These are phyloP conservation scores for Mrakia frigida DNA, from an alignment of 768 basidiomycete species.

Conservation along the genomic window DNA sequence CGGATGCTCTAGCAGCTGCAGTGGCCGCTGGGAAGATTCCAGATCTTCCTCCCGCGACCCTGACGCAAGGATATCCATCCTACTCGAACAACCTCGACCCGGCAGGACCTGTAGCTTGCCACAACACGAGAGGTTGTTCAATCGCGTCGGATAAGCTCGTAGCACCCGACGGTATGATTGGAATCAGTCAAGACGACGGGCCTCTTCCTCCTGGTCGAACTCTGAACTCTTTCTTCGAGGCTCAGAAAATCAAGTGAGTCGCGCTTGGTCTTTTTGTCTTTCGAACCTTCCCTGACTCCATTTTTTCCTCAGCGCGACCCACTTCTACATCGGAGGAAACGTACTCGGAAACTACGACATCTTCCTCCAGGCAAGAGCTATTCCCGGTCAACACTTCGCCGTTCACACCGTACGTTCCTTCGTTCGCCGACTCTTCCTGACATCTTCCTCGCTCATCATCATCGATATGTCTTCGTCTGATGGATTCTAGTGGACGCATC, in stretches of 20 bases:
- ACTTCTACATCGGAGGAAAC: slow-evolving; percentile 65
- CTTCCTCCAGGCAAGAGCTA: slow-evolving; percentile 17
- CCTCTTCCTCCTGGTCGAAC: slow-evolving; percentile 50
- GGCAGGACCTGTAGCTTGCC: neutral
- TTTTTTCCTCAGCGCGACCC: neutral
- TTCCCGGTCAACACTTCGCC: slow-evolving; percentile 16
- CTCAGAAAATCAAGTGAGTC: slow-evolving; percentile 61
- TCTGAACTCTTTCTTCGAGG: slow-evolving; percentile 62
- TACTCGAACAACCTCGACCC: slow-evolving; percentile 36
- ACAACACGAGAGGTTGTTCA: slow-evolving; percentile 9
- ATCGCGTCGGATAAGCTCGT: slow-evolving; percentile 63
- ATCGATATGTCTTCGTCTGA: neutral
- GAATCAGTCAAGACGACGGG: slow-evolving; percentile 73
- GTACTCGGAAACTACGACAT: slow-evolving; percentile 52
- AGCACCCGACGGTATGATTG: slow-evolving; percentile 65
- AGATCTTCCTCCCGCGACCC: slow-evolving; percentile 53
- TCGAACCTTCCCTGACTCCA: neutral
- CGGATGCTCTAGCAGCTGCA: slow-evolving; percentile 63
- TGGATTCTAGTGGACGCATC: slow-evolving; percentile 30
- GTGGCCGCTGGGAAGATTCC: slow-evolving; percentile 68
- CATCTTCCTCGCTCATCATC: neutral
- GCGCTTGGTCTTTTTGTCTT: neutral
- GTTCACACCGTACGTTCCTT: slow-evolving; percentile 9
- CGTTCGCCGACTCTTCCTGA: neutral
- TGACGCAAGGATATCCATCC: slow-evolving; percentile 41